Percentiles rank a stretch among this genome's conserved stretches.
These are phyloP conservation scores for Apostasia ramifera DNA, from an alignment of 106 monocot genomes.

Conservation along the genomic window DNA sequence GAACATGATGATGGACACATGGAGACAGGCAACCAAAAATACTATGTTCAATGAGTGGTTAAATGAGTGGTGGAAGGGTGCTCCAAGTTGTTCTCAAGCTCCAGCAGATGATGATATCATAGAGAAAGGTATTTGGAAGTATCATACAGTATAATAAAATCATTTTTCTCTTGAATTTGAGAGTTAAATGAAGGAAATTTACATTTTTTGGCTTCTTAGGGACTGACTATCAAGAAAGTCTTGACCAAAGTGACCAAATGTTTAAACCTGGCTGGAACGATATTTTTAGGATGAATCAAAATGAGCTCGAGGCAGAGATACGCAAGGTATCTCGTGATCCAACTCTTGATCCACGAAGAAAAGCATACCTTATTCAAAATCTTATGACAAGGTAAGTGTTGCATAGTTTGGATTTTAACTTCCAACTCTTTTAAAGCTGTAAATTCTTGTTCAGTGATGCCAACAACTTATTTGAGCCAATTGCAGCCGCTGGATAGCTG, in stretches of 20 bases:
- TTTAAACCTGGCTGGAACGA: constrained; percentile 99
- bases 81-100: constrained; percentile 34
- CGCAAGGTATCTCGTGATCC: constrained; percentile 84
- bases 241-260: constrained; percentile 74
- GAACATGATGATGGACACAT: constrained; percentile 97
- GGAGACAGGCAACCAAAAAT: constrained; percentile 90
- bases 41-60: constrained; percentile 99
- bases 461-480: background rate
- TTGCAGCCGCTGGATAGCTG: constrained; percentile 94
- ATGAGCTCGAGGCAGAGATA: constrained; percentile 90
- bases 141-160: background rate
- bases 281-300: constrained; percentile 98
- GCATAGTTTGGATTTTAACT: background rate
- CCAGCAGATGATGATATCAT: constrained; percentile 9
- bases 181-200: background rate
- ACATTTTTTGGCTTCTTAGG: constrained; percentile 22
- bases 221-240: constrained; percentile 54
- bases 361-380: constrained; percentile 97
- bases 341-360: constrained; percentile 93
- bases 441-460: too few species aligned
- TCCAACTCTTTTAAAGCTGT: too few species aligned
- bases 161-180: background rate
- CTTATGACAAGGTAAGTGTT: constrained; percentile 84
- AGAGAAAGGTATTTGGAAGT: background rate
- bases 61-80: constrained; percentile 94